phyloP scores from a whole-genome alignment of 257 asterid genomes.

The Rhazya stricta region DNA sequence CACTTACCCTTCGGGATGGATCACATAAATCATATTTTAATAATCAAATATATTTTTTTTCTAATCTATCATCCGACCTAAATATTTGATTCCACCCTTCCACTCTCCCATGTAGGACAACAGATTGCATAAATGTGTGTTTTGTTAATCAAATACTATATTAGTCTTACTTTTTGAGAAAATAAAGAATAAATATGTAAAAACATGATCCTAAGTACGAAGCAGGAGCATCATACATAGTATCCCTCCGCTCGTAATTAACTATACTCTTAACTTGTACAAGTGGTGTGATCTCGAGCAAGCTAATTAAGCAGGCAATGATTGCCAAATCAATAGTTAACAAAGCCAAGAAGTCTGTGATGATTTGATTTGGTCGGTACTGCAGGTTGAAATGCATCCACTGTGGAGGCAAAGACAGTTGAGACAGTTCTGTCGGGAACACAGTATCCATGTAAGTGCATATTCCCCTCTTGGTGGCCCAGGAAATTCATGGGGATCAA shows the following conservation, averaged over 20 bases:
- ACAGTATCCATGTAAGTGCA: constrained; percentile 66
- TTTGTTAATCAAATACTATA: no score
- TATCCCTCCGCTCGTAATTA: background rate
- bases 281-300: no score
- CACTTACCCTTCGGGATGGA: no score
- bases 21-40: no score
- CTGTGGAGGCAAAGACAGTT: constrained; percentile 82
- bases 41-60: no score
- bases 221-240: background rate
- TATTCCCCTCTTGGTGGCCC: constrained; percentile 82
- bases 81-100: no score
- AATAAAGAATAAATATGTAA: no score
- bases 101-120: no score
- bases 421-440: constrained; percentile 42
- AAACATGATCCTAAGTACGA: no score
- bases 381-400: constrained; percentile 89
- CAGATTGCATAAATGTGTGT: no score
- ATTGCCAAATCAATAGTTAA: background rate
- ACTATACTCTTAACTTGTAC: background rate
- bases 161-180: no score
- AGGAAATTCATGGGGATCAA: constrained; percentile 81
- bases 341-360: background rate
- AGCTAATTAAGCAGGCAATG: background rate
- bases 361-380: background rate
- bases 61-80: no score